Evolutionary conservation across 1,139 yeast species (phyloP), one percentile per base, ranked within the genome.

Genomic region (Candida albicans): DNA sequence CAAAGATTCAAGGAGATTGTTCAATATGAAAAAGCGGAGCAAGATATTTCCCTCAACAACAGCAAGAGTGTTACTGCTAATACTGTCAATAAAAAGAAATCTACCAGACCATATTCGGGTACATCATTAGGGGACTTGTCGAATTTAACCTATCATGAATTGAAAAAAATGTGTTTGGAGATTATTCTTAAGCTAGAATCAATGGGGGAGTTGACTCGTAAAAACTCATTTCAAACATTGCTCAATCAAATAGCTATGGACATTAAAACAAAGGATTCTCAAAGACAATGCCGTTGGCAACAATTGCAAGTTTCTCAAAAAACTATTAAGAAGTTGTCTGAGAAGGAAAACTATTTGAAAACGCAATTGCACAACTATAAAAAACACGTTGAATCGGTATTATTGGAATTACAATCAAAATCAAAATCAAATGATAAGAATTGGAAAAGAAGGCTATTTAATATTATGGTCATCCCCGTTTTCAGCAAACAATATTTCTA

Each of bases 231-330:
- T 61, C 99, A 93, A 59, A 83, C 78, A 22, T 62, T 93, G 24
- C 67, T 93, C 47, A 90, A 90, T 58, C 89, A 87, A 49, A 85
- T 93, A 49, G 96, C 96, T 0, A 67, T 77, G 42, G 97, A 95
- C 52, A 89, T 93, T 53, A 82, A 84, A 56, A 81, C 88, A 33
- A 90, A 90, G 56, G 83, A 84, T 51, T 78, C 81, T 44, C 86
- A 87, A 49, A 75, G 96, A 48, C 62, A 77, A 12, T 70, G 77
- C 31, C 72, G 96, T 25, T 73, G 74, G 42, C 73, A 77, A 32
- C 96, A 89, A 56, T 66, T 87, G 46, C 73, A 70, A 14, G 70
- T 80, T 22, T 83, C 91, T 2, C 64, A 72, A 32, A 79, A 75
- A 35, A 84, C 96, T 0, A 61, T 86, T 44, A 66, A 70, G 5